Conservation (phyloP, 1,284 basidiomycete species). For the Malassezia sympodialis region DNA sequence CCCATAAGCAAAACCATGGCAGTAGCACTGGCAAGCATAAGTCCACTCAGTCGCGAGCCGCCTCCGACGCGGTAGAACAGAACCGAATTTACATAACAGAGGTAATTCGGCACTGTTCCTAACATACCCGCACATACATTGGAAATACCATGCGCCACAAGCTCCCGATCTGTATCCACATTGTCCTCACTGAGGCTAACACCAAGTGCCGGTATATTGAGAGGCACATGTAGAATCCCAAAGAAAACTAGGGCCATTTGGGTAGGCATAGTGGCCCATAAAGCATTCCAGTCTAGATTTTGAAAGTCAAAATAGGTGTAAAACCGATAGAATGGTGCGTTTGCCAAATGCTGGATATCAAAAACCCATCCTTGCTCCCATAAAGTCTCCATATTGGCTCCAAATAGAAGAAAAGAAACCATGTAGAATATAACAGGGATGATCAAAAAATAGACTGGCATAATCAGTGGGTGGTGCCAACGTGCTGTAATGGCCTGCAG, state of each 20-base stretch:
- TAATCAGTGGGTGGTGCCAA: conserved; percentile 78
- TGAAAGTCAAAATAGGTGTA: conserved; percentile 47
- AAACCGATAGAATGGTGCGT: conserved; percentile 44
- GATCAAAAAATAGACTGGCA: conserved; percentile 74
- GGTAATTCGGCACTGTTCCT: conserved; percentile 61
- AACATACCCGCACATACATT: conserved; percentile 71
- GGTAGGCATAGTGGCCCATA: conserved; percentile 50
- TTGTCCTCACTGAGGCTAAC: conserved; percentile 82
- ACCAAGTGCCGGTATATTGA: conserved; percentile 70
- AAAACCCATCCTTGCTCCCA: conserved; percentile 77
- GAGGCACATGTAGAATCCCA: conserved; percentile 74
- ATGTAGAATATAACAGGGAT: conserved; percentile 79
- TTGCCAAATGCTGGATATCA: conserved; percentile 55
- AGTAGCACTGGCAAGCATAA: conserved; percentile 72
- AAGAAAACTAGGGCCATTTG: conserved; percentile 62
- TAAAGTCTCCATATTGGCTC: conserved; percentile 58
- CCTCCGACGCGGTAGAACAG: conserved; percentile 86
- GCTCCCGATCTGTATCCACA: conserved; percentile 82
- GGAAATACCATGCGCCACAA: conserved; percentile 83
- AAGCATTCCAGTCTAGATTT: conserved; percentile 36
- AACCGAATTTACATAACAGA: conserved; percentile 50
- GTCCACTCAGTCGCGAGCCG: conserved; percentile 67
- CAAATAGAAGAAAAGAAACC: conserved; percentile 57
- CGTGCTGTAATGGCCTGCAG: conserved; percentile 70
- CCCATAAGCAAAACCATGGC: conserved; percentile 67